Conservation (phyloP, 2,329 filamentous ascomycete species). For the Ophioceras dolichostomum region DNA sequence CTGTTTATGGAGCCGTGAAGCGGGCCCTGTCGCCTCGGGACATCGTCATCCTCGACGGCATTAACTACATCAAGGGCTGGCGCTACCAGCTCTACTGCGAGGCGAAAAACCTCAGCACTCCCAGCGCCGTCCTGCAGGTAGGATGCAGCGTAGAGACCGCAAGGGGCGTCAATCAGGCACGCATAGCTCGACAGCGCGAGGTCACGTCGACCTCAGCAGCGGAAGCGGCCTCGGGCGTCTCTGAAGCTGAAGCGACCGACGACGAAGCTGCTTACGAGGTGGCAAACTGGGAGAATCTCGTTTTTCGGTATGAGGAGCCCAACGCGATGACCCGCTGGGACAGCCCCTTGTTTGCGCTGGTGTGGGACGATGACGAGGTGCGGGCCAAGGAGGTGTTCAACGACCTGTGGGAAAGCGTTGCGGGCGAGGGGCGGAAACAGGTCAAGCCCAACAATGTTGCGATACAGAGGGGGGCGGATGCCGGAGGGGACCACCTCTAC, state of each 20-base stretch:
- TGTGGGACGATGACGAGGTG: conserved; percentile 61
- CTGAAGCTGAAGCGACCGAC: too few species aligned
- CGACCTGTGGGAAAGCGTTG: conserved; percentile 64
- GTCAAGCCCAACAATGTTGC: conserved; percentile 68
- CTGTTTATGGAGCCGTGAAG: conserved; percentile 68
- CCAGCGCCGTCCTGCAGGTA: conserved; percentile 61
- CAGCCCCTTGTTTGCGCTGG: conserved; percentile 66
- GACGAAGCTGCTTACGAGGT: conserved; percentile 33
- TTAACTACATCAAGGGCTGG: conserved; percentile 88
- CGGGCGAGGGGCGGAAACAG: conserved; percentile 44
- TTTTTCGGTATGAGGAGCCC: conserved; percentile 76
- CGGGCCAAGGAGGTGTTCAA: conserved; percentile 44
- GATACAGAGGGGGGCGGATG: conserved; percentile 48
- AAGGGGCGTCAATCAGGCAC: conserved; percentile 44
- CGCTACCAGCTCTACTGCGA: conserved; percentile 79
- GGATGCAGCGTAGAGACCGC: conserved; percentile 43
- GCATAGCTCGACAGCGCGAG: too few species aligned
- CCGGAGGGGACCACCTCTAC: conserved; percentile 64
- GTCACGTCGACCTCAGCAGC: conserved; percentile 4
- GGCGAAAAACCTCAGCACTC: conserved; percentile 65
- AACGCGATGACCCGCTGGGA: conserved; percentile 81
- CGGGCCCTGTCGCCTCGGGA: conserved; percentile 58
- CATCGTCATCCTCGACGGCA: conserved; percentile 66
- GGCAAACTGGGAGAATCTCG: conserved; percentile 62
- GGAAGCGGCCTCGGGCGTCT: conserved; percentile 5